These are phyloP conservation scores for Russula foetens DNA, from an alignment of 768 basidiomycete genomes.

Conservation along the genomic window DNA sequence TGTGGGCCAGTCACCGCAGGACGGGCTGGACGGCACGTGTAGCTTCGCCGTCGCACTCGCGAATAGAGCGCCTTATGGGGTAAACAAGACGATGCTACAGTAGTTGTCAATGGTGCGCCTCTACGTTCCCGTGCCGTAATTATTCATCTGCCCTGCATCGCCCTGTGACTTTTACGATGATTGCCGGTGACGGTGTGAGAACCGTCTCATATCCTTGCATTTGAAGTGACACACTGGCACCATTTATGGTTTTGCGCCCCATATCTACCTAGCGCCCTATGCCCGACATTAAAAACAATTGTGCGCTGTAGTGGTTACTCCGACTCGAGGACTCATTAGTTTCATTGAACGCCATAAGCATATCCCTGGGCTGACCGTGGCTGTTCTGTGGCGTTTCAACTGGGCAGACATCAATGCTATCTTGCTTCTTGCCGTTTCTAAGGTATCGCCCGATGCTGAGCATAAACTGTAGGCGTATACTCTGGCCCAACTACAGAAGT, in stretches of 20 bases:
- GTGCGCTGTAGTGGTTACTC: too few species aligned
- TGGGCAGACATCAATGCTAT: too few species aligned
- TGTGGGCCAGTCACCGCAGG: slow-evolving; percentile 26
- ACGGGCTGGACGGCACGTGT: slow-evolving; percentile 37
- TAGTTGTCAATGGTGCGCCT: slow-evolving; percentile 37
- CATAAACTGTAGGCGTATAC: slow-evolving; percentile 22
- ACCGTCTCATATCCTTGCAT: too few species aligned
- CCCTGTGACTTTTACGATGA: not conserved
- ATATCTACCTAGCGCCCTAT: too few species aligned
- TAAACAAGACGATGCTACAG: slow-evolving; percentile 35
- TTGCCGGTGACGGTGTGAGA: not conserved
- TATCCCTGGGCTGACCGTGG: too few species aligned
- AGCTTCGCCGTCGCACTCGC: slow-evolving; percentile 36
- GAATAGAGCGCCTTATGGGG: slow-evolving; percentile 35
- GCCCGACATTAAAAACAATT: too few species aligned
- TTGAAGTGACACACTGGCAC: too few species aligned
- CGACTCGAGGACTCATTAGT: too few species aligned
- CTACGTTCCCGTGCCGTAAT: not conserved
- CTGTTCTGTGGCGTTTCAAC: too few species aligned
- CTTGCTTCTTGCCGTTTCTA: not conserved
- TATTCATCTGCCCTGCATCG: too few species aligned
- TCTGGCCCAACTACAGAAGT: slow-evolving; percentile 35
- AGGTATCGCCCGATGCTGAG: not conserved
- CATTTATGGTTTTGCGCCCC: too few species aligned
- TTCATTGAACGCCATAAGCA: too few species aligned